Conservation (phyloP, 306 rosid genomes). For the Cucurbita argyrosperma region DNA sequence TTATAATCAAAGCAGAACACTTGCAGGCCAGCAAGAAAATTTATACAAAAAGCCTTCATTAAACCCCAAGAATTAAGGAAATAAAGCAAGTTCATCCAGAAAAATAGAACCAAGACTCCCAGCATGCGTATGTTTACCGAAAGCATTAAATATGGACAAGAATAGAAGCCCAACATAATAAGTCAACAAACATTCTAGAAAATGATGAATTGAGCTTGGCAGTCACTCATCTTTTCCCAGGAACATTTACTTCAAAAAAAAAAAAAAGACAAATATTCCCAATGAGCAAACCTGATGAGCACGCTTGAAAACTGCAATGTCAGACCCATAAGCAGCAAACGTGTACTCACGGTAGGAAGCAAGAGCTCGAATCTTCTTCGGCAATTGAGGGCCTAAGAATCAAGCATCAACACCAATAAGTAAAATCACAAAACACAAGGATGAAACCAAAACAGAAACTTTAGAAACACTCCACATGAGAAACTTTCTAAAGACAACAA, state of each 20-base stretch:
- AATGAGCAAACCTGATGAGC: slow-evolving; percentile 50
- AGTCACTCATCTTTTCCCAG: neutral
- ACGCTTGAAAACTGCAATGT: slow-evolving; percentile 64
- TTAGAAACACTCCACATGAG: neutral
- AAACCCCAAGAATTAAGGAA: neutral
- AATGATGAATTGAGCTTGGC: neutral
- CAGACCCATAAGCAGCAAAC: slow-evolving; percentile 53
- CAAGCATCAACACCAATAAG: neutral
- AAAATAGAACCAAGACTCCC: neutral
- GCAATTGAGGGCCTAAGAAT: slow-evolving; percentile 60
- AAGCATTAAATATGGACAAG: neutral
- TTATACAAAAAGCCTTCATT: neutral
- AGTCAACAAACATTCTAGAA: neutral
- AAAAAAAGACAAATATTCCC: neutral
- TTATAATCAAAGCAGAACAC: neutral
- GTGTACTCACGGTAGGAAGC: slow-evolving; percentile 75
- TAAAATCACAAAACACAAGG: neutral
- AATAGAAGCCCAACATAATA: neutral
- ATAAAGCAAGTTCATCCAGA: neutral
- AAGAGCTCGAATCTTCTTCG: slow-evolving; percentile 76
- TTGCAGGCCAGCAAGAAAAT: neutral
- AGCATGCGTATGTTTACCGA: neutral
- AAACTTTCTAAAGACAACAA: neutral
- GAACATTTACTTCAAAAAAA: neutral
- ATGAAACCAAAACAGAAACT: neutral